These are phyloP conservation scores for Aspergillus fructus DNA, from an alignment of 2,329 filamentous ascomycete species.

Conservation along the genomic window DNA sequence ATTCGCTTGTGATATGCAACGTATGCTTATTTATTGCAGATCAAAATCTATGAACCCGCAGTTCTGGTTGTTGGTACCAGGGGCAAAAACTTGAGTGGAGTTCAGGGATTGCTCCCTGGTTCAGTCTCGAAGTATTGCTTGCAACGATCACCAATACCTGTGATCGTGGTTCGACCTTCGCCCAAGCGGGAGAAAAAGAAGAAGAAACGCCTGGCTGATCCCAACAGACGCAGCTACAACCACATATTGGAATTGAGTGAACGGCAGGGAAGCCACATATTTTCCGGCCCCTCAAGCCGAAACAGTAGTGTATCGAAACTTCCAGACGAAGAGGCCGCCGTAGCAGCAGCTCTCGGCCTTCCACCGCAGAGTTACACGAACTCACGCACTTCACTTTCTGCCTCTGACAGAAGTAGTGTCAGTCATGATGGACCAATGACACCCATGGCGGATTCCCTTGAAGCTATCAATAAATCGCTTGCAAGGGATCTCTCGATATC, in stretches of 20 bases:
- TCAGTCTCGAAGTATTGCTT: slow-evolving; percentile 94
- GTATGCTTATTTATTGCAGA: slow-evolving; percentile 51
- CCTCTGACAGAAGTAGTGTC: slow-evolving; percentile 34
- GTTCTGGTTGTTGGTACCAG: slow-evolving; percentile 89
- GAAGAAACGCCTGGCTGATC: slow-evolving; percentile 76
- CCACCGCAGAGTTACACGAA: slow-evolving; percentile 32
- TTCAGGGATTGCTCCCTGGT: slow-evolving; percentile 82
- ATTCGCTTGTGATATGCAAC: background rate
- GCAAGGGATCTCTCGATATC: slow-evolving; percentile 22
- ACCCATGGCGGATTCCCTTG: slow-evolving; percentile 23
- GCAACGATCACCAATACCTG: slow-evolving; percentile 88
- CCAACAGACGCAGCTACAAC: slow-evolving; percentile 71
- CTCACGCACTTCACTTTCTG: slow-evolving; percentile 36
- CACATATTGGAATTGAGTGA: slow-evolving; percentile 70
- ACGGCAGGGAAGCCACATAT: slow-evolving; percentile 50
- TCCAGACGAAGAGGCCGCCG: slow-evolving; percentile 51
- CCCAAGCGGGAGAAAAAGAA: slow-evolving; percentile 90
- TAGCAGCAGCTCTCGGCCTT: slow-evolving; percentile 50
- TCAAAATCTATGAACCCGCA: slow-evolving; percentile 85
- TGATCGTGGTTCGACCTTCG: slow-evolving; percentile 85
- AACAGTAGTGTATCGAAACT: slow-evolving; percentile 46
- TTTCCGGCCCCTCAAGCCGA: slow-evolving; percentile 50
- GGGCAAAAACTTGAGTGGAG: slow-evolving; percentile 78
- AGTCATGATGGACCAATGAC: slow-evolving; percentile 29
- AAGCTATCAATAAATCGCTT: slow-evolving; percentile 26